Percentiles rank a stretch among this genome's conserved stretches.
These are phyloP conservation scores for Clarireedia hainanense DNA, from an alignment of 2,329 filamentous ascomycete species.

Conservation along the genomic window DNA sequence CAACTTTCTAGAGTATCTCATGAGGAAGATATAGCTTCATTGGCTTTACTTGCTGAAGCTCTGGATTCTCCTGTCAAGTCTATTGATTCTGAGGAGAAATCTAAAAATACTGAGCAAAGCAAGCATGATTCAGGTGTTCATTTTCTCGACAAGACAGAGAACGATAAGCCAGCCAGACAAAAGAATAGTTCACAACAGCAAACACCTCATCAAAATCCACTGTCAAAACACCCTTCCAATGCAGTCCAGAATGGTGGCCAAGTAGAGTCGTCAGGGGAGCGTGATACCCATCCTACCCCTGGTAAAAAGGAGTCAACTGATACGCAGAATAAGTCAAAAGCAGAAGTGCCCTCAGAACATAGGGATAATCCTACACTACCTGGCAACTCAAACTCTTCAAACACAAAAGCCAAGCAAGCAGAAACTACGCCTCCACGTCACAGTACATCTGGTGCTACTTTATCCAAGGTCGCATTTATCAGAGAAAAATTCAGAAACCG, in stretches of 20 bases:
- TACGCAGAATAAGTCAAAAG: no score
- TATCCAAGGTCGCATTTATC: slow-evolving; percentile 6
- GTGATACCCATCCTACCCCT: not conserved
- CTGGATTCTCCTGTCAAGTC: slow-evolving; percentile 7
- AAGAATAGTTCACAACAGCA: not conserved
- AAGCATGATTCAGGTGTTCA: slow-evolving; percentile 5
- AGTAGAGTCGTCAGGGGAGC: not conserved
- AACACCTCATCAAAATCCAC: not conserved
- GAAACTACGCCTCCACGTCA: not conserved
- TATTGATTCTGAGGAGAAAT: not conserved
- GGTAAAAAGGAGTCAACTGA: no score
- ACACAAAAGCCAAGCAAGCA: not conserved
- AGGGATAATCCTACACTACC: not conserved
- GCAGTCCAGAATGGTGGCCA: no score
- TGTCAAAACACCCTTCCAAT: no score
- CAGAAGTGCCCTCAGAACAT: no score
- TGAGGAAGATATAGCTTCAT: slow-evolving; percentile 18
- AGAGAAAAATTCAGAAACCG: slow-evolving; percentile 5
- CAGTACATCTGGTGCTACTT: not conserved
- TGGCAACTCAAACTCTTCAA: not conserved
- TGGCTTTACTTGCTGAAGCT: slow-evolving; percentile 13
- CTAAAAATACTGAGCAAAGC: not conserved
- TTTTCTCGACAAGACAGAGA: not conserved
- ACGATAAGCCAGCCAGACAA: no score
- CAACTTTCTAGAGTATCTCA: slow-evolving; percentile 14